Base-by-base conservation (phyloP, 2,329 filamentous ascomycete species). In the Fusarium metavorans region DNA sequence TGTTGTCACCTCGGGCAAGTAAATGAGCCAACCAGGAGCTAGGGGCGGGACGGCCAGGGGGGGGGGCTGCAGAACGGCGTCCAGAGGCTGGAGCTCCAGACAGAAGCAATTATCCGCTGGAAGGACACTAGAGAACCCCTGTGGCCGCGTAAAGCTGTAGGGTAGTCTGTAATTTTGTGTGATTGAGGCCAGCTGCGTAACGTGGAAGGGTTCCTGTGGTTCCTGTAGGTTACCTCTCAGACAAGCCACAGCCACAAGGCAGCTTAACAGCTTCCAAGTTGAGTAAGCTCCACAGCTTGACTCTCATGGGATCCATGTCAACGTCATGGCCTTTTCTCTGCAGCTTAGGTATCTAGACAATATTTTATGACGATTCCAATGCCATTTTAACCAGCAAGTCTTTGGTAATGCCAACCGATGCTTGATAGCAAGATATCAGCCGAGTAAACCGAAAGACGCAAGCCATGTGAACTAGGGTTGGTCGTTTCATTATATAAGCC, bases 21-120 rank as follows among this genome's bases (percentile, higher is more conserved):
- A 73, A 76, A 74, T 77, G 71, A 72, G 61, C 77, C 77, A 78
- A 78, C 73, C 77, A 78, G 66, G 67, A 73, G 72, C 50, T 57
- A 50, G 67, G 60, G 57, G 68, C 64, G 63, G 56, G 32, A 64
- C 59, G 37, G 67, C 60, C 65, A 67, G 67, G 64, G 67, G 63
- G 30, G 20, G 25, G 66, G 64, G 67, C 67, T 60, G 23, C 30
- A 57, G 64, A 48, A 56, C 35, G 43, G 54, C 39, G 30, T 35
- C 45, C 45, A 18, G 54, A 60, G 64, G 41, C n/a, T 48, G 50
- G 68, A 54, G 68, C 66, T 64, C 18, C 70, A 41, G 62, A 75
- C 70, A 75, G 73, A 71, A 75, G 73, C 64, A 71, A 71, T 73
- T 71, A 73, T 66, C 70, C 61, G 67, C 70, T 75, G 72, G 50